These are phyloP conservation scores for Peronospora farinosa DNA, from an alignment of 352 stramenopile genomes.

Conservation along the genomic window DNA sequence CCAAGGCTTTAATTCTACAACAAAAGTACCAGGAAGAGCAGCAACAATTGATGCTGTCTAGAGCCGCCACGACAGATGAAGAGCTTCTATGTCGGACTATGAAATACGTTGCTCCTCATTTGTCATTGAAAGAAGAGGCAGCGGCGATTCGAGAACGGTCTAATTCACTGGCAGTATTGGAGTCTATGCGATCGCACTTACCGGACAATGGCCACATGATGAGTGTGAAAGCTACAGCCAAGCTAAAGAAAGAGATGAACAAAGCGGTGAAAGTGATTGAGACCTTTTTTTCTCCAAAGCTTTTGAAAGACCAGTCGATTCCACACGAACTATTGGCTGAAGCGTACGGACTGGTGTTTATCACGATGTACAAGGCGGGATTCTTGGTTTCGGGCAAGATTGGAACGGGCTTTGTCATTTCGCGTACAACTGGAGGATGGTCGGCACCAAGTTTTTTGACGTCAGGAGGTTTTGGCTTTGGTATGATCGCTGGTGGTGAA, in stretches of 20 bases:
- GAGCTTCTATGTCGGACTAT: conserved; percentile 26
- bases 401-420: conserved; percentile 73
- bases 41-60: conserved; percentile 25
- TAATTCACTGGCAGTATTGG: conserved; percentile 44
- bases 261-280: conserved; percentile 61
- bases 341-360: conserved; percentile 68
- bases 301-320: conserved; percentile 82
- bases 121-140: conserved; percentile 19
- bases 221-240: conserved; percentile 44
- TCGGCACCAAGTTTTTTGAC: conserved; percentile 67
- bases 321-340: conserved; percentile 64
- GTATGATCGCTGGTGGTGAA: conserved; percentile 80
- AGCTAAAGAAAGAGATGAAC: conserved; percentile 60
- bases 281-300: conserved; percentile 61
- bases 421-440: conserved; percentile 61
- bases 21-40: conserved; percentile 27
- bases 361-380: conserved; percentile 78
- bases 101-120: conserved; percentile 4
- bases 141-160: conserved; percentile 48
- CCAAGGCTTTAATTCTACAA: conserved; percentile 47
- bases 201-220: conserved; percentile 39
- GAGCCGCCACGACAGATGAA: conserved; percentile 40
- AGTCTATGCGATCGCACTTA: conserved; percentile 26
- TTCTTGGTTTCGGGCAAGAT: conserved; percentile 77
- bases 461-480: conserved; percentile 66